A percentile compares a stretch with the other conserved stretches of the same genome.
Conservation (phyloP, 768 basidiomycete species). For the Mycena maculata region DNA sequence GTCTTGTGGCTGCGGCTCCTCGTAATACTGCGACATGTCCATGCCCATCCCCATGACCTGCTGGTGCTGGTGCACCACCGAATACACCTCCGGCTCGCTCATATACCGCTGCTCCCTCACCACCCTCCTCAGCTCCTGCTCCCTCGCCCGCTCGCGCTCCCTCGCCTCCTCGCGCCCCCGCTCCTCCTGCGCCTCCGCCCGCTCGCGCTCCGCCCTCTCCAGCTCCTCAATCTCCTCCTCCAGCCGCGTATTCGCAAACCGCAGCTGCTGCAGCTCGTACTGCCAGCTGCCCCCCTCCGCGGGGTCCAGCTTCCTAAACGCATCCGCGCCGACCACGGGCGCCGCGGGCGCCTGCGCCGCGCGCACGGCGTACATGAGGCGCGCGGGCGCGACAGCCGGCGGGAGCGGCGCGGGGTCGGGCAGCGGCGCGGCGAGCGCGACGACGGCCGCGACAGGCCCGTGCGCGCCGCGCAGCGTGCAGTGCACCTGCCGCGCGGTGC, state of each 20-base stretch:
- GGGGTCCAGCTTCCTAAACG: conserved; percentile 81
- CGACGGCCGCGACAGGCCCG: conserved; percentile 16
- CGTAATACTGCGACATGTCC: not conserved
- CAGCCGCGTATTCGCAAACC: conserved; percentile 75
- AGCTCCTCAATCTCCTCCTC: conserved; percentile 61
- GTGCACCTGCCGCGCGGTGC: not conserved
- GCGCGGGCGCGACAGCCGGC: conserved; percentile 24
- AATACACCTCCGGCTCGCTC: no score
- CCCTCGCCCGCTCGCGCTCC: conserved; percentile 7
- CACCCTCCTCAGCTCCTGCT: conserved; percentile 1
- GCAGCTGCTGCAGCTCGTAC: conserved; percentile 89
- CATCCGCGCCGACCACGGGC: conserved; percentile 42
- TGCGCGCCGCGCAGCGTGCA: conserved; percentile 6
- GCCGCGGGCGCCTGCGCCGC: conserved; percentile 3
- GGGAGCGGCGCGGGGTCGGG: not conserved
- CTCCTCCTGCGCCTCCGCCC: conserved; percentile 3
- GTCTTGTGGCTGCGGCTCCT: not conserved
- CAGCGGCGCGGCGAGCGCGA: conserved; percentile 10
- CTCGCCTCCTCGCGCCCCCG: not conserved
- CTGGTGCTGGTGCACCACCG: conserved; percentile 10
- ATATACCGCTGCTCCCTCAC: not conserved
- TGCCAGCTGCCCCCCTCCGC: conserved; percentile 87
- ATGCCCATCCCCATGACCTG: not conserved
- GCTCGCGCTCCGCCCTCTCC: conserved; percentile 38
- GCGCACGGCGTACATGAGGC: conserved; percentile 30